Conservation (phyloP, 345 rosid genomes). For the Raphanus raphanistrum region DNA sequence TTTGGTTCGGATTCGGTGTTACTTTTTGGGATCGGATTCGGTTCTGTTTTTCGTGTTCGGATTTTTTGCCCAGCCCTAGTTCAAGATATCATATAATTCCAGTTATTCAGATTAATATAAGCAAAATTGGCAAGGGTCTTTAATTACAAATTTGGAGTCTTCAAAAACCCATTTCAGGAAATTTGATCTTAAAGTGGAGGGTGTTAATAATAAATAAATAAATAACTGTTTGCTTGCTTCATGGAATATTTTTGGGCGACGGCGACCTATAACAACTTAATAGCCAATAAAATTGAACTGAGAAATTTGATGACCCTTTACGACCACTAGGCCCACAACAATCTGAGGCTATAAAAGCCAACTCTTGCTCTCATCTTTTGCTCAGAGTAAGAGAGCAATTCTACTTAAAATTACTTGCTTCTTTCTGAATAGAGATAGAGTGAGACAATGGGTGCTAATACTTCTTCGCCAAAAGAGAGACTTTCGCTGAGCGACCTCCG, state of each 20-base stretch:
- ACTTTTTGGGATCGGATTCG: no score
- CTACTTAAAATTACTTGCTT: not conserved
- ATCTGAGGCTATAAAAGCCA: constrained; percentile 18
- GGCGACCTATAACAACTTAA: not conserved
- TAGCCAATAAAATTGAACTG: not conserved
- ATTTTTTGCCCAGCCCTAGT: no score
- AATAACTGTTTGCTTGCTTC: not conserved
- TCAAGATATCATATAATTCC: not conserved
- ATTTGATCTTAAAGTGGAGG: not conserved
- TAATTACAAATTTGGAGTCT: not conserved
- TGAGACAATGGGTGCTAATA: constrained; percentile 36
- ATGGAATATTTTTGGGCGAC: not conserved
- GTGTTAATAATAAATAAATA: not conserved
- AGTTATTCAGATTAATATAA: not conserved
- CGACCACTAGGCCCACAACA: not conserved
- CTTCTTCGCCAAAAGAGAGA: constrained; percentile 17
- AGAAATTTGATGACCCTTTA: not conserved
- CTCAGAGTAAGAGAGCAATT: constrained; percentile 13
- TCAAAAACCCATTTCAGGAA: not conserved
- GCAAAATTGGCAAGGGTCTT: not conserved
- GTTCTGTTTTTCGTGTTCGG: no score
- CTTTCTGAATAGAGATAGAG: constrained; percentile 5
- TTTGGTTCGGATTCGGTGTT: no score
- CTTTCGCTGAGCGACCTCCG: constrained; percentile 1
- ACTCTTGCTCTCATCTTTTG: not conserved